Percentiles rank a stretch among this genome's conserved stretches.
Evolutionary conservation across 2,329 filamentous ascomycete genomes (phyloP).

Genomic region (Penicillium sp.): DNA sequence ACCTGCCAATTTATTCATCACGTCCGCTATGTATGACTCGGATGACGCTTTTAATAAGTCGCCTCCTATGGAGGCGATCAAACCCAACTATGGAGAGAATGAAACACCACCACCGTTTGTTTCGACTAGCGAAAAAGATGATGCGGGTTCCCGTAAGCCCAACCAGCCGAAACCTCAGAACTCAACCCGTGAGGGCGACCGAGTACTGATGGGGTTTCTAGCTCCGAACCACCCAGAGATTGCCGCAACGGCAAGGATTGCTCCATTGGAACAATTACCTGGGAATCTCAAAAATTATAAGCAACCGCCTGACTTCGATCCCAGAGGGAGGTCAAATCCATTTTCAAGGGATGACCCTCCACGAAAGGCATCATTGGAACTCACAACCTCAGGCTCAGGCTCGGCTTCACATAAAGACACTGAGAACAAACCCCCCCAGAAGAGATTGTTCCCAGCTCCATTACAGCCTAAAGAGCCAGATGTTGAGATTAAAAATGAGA

Average conservation of each 20-base stretch:
- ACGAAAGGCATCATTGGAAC: background rate
- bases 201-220: conserved; percentile 66
- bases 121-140: conserved; percentile 21
- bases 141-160: conserved; percentile 37
- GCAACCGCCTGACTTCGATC: conserved; percentile 1
- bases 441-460: background rate
- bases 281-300: conserved; percentile 34
- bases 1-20: conserved; percentile 29
- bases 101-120: conserved; percentile 40
- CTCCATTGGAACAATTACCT: conserved; percentile 45
- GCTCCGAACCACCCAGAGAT: conserved; percentile 66
- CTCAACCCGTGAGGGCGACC: conserved; percentile 56
- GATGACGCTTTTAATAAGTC: conserved; percentile 42
- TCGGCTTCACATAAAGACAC: background rate
- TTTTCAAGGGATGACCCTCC: background rate
- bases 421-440: background rate
- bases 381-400: background rate
- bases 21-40: conserved; percentile 42
- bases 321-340: background rate
- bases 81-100: conserved; percentile 34
- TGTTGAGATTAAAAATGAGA: background rate
- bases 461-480: background rate
- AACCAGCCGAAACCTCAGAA: conserved; percentile 30
- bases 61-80: conserved; percentile 36
- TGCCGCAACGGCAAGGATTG: conserved; percentile 56